A percentile compares a stretch with the other conserved stretches of the same genome.
phyloP scores from a whole-genome alignment of 2,329 filamentous ascomycete genomes.

The Exophiala sp. region DNA sequence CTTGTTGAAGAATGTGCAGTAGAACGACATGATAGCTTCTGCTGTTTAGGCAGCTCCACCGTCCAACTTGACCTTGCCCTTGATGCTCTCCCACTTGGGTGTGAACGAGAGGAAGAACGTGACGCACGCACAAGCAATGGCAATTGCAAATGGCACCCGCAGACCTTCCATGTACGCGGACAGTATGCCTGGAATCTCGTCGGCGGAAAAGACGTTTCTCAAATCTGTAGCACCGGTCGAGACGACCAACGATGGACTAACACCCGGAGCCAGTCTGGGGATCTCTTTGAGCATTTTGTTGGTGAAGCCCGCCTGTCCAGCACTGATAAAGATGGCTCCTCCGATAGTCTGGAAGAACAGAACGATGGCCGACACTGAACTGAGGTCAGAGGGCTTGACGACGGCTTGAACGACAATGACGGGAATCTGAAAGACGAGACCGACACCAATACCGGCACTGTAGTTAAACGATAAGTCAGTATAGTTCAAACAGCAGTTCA shows the following conservation, averaged over 20 bases:
- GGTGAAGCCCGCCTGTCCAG: constrained; percentile 34
- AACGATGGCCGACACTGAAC: constrained; percentile 29
- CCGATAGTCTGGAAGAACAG: constrained; percentile 34
- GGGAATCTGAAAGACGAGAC: constrained; percentile 31
- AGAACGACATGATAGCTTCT: not conserved
- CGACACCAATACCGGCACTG: constrained; percentile 30
- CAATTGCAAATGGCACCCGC: constrained; percentile 27
- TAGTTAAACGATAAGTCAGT: too few species aligned
- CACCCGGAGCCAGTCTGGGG: constrained; percentile 25
- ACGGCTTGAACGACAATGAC: constrained; percentile 30
- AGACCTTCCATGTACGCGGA: constrained; percentile 35
- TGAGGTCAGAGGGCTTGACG: constrained; percentile 31
- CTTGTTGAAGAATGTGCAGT: too few species aligned
- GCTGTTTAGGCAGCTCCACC: constrained; percentile 8
- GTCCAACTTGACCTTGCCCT: constrained; percentile 26
- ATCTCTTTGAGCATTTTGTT: constrained; percentile 33
- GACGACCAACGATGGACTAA: constrained; percentile 30
- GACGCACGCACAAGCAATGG: constrained; percentile 24
- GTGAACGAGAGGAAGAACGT: constrained; percentile 21
- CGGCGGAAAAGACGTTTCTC: constrained; percentile 28
- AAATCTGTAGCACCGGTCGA: constrained; percentile 34
- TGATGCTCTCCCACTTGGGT: constrained; percentile 28
- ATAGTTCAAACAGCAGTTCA: too few species aligned
- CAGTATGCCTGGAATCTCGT: constrained; percentile 30
- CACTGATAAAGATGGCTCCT: constrained; percentile 34